phyloP scores from a whole-genome alignment of 257 asterid genomes.

The Echites panduratus region DNA sequence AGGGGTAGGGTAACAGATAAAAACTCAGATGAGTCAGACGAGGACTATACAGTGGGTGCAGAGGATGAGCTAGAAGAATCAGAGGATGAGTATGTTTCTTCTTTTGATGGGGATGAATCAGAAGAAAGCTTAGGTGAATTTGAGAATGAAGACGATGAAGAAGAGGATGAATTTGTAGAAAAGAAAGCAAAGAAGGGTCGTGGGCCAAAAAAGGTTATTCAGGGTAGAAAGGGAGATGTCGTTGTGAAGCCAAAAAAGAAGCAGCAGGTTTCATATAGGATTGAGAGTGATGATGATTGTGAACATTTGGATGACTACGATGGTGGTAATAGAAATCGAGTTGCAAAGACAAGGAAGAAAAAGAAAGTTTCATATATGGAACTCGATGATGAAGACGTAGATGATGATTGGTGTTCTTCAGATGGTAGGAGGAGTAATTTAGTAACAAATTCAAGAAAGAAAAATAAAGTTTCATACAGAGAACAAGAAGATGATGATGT shows the following conservation, averaged over 20 bases:
- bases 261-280: conserved; percentile 9
- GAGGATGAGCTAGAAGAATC: conserved; percentile 55
- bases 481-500: conserved; percentile 24
- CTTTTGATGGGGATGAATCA: conserved; percentile 67
- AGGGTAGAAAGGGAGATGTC: conserved; percentile 36
- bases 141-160: conserved; percentile 35
- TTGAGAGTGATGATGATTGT: conserved; percentile 26
- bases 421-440: conserved; percentile 16
- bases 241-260: conserved; percentile 31
- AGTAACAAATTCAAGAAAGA: conserved; percentile 21
- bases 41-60: conserved; percentile 60
- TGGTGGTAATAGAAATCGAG: conserved; percentile 31
- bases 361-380: conserved; percentile 24
- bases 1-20: conserved; percentile 24
- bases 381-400: conserved; percentile 35
- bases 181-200: conserved; percentile 42
- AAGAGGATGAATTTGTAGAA: conserved; percentile 21
- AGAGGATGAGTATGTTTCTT: conserved; percentile 62
- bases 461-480: conserved; percentile 10
- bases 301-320: conserved; percentile 21
- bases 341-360: conserved; percentile 32
- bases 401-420: conserved; percentile 21
- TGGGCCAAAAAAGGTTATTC: conserved; percentile 25
- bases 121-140: conserved; percentile 48
- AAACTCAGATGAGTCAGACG: conserved; percentile 59